phyloP scores from a whole-genome alignment of 768 basidiomycete genomes.

The Flagelloscypha sp. region DNA sequence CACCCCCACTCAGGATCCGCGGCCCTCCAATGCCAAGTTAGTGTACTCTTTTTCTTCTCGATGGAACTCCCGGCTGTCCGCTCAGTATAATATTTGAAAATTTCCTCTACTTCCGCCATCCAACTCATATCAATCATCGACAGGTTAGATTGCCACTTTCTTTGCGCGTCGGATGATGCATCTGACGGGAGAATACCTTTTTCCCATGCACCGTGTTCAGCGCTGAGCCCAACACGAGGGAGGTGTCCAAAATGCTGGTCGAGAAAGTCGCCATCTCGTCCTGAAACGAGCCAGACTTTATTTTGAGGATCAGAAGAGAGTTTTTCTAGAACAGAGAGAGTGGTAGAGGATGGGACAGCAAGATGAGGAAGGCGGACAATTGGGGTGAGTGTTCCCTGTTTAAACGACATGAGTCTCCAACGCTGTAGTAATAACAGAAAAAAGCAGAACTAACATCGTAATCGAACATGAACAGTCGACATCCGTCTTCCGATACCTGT shows the following conservation, averaged over 20 bases:
- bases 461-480: slow-evolving; percentile 88
- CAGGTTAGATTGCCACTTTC: slow-evolving; percentile 89
- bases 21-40: slow-evolving; percentile 96
- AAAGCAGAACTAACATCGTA: slow-evolving; percentile 65
- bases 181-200: too few species aligned
- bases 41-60: slow-evolving; percentile 93
- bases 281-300: slow-evolving; percentile 94
- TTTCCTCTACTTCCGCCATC: slow-evolving; percentile 92
- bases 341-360: slow-evolving; percentile 70
- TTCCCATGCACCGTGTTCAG: slow-evolving; percentile 89
- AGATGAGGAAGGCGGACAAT: slow-evolving; percentile 92
- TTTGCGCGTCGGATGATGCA: too few species aligned
- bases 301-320: slow-evolving; percentile 80
- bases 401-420: background rate
- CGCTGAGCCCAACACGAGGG: slow-evolving; percentile 76
- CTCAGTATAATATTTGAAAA: slow-evolving; percentile 96
- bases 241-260: slow-evolving; percentile 88
- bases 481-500: slow-evolving; percentile 66
- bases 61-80: slow-evolving; percentile 94
- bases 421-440: slow-evolving; percentile 2
- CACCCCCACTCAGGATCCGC: slow-evolving; percentile 95
- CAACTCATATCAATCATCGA: slow-evolving; percentile 91
- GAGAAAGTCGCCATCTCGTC: slow-evolving; percentile 88
- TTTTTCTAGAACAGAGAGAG: slow-evolving; percentile 64
- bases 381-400: slow-evolving; percentile 87